Evolutionary conservation across 2,329 filamentous ascomycete species (phyloP), one percentile per base, ranked within the genome.

Genomic region (Chaetoscypha palmicola): DNA sequence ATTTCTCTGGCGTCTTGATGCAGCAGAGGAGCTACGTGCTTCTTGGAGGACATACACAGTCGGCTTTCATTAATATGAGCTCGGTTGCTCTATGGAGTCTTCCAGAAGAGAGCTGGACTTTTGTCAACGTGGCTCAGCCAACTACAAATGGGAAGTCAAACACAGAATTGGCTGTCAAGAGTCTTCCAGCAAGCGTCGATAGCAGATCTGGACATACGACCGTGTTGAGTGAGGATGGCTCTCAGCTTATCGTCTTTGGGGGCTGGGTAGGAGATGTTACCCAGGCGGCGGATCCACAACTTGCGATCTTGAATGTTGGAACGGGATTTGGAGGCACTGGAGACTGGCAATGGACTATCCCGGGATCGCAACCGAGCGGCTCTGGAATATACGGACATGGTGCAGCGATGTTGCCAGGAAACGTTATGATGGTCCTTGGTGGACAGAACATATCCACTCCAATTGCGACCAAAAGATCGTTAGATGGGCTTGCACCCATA

Each of bases 1-100:
- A 85, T 58, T 73, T 73, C 3, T 80, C 77, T 5, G 81, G 77
- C 2, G 70, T 71, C 2, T 69, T 82, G 31, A 83, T 79, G 3
- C 83, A 89, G 59, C 79, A 90, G 60, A 80, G 83, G 50, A 81
- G 82, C 55, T 91, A 87, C 53, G 77, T 95, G 10, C 67, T 96
- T 17, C 68, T 96, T 12, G 91, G 90, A 31, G 91, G 91, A 0
- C 89, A 96, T 61, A 94, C 89, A 0, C 72, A 79, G 54, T 65
- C 70, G 12, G 90, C 89, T 0, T 96, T 95, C 60, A 82, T 96
- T 66, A 94, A 96, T 62, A 96, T 94, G 83, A 94, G 87, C 45
- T 86, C 88, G 33, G 78, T 91, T 1, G 91, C 89, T 0, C 69
- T 96, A 1, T 95, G 90, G 72, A 90, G 81, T 42, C 69, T 96